Evolutionary conservation across 2,329 filamentous ascomycete species (phyloP), one percentile per base, ranked within the genome.

Genomic region (Colletotrichum acutatum): DNA sequence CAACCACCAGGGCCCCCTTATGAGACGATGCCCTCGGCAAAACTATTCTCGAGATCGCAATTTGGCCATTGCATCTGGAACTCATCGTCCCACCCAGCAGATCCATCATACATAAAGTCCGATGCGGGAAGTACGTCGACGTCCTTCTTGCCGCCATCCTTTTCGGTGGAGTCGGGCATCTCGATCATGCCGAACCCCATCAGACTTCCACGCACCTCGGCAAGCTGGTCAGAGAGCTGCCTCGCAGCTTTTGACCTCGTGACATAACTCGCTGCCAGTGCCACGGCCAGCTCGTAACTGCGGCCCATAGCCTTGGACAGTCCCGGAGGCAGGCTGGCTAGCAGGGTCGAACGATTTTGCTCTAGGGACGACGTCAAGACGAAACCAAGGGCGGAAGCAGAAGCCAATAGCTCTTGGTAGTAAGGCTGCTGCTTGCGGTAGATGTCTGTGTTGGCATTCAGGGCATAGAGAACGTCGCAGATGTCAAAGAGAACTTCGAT

Each of bases 401-500:
- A 49, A 9, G 42, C 42, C 42, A 49, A n/a, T 11, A 49, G 42
- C 19, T 49, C 42, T 52, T 66, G 54, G 24, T 59, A 66, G 24
- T 57, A 66, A 3, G 64, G 54, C 34, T 59, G 53, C 37, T 66
- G 64, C 19, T 58, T 59, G 7, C 64, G 53, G 37, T 66, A 66
- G 2, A 66, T 66, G 34, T 59, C 54, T 6, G 64, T 66, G 34
- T 54, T 66, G 34, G 22, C 32, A 12, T 66, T 59, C 24, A 66
- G 26, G 19, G 42, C 58, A 54, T 46, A 58, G 8, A 66, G 53
- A 28, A 59, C 54, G 37, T 59, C 42, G 24, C 53, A 58, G 8
- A 66, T 54, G 19, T 66, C 53, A 14, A 49, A 66, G 19, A 59
- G n/a, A 4, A 66, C 53, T 28, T 66, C 64, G 7, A 66, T 58